phyloP scores from a whole-genome alignment of 75 land plant species.

The Sequoia sempervirens region DNA sequence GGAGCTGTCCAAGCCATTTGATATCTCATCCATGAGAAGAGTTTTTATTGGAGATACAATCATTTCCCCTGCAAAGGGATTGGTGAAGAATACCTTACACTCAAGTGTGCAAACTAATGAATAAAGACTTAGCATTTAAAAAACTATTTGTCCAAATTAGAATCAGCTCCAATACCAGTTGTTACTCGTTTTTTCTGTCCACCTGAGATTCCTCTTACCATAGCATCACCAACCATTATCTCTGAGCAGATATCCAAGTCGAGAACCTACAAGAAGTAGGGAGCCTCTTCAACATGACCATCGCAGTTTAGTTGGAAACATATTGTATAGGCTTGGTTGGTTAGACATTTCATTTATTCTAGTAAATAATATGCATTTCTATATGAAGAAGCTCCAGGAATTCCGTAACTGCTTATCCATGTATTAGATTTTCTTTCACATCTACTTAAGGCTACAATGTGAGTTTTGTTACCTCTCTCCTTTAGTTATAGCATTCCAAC shows the following conservation, averaged over 20 bases:
- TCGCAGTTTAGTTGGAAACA: neutral
- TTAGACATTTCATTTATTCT: neutral
- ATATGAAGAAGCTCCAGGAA: neutral
- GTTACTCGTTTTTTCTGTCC: no score
- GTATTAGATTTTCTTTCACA: neutral
- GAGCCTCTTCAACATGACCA: neutral
- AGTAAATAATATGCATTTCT: neutral
- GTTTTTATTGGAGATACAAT: slow-evolving; percentile 70
- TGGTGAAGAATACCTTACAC: neutral
- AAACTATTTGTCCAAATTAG: neutral
- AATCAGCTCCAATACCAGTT: slow-evolving; percentile 16
- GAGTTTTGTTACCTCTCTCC: neutral
- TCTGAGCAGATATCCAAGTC: slow-evolving; percentile 29
- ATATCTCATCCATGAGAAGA: slow-evolving; percentile 91
- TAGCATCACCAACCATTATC: no score
- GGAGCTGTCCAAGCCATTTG: slow-evolving; percentile 81
- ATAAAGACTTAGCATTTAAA: neutral
- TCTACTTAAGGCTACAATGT: neutral
- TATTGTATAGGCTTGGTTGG: no score
- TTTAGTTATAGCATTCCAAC: neutral
- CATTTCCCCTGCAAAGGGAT: no score
- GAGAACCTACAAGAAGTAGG: slow-evolving; percentile 12
- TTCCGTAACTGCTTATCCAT: neutral
- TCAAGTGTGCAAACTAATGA: neutral
- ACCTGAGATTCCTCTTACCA: no score